Base-by-base conservation (phyloP, 495 filamentous ascomycete genomes). In the Annulohypoxylon bovei region DNA sequence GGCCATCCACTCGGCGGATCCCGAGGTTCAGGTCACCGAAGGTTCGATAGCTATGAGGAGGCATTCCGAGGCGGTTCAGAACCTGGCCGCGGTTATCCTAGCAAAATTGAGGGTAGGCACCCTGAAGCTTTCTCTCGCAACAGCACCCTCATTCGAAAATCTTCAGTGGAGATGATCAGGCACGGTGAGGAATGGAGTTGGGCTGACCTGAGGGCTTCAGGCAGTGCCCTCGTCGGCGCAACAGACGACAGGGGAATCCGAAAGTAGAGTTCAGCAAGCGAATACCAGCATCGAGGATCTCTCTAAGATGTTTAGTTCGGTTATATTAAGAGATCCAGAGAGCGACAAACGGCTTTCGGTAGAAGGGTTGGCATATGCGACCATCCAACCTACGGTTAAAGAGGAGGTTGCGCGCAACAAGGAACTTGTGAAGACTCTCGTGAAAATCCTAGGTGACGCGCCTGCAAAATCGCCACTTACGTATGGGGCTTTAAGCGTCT, bases 311-410 rank as follows among this genome's bases (percentile, higher is more conserved):
- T 95, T 99, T 75, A 93, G 89, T 75, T 84, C 84, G 66, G 88
- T 95, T 82, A 88, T 97, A 66, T 76, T 91, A 37, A 86, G 84
- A 35, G 81, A 85, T 39, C 83, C 88, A 40, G 83, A 87, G 61
- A 81, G 85, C 57, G 82, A 82, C 42, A 79, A 80, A 44, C 83
- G 91, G 46, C 86, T 88, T 71, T 90, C 93, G 3, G 87, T 99
- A 30, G 95, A 99, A 76, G 96, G 94, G n/a, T 82, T 99, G 61
- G 95, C 95, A 22, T 98, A 95, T 77, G 88, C 92, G 4, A 95
- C 94, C 4, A 83, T 97, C 18, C 91, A 92, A 72, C 88, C 94
- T 6, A 87, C 84, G 39, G 87, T 97, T 58, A 97, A 95, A 74
- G 92, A 98, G 71, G 83, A 89, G 40, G 82, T 99, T 1, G 86